Evolutionary conservation across 352 stramenopile species (phyloP).

Genomic region (Globisporangium spiculum): DNA sequence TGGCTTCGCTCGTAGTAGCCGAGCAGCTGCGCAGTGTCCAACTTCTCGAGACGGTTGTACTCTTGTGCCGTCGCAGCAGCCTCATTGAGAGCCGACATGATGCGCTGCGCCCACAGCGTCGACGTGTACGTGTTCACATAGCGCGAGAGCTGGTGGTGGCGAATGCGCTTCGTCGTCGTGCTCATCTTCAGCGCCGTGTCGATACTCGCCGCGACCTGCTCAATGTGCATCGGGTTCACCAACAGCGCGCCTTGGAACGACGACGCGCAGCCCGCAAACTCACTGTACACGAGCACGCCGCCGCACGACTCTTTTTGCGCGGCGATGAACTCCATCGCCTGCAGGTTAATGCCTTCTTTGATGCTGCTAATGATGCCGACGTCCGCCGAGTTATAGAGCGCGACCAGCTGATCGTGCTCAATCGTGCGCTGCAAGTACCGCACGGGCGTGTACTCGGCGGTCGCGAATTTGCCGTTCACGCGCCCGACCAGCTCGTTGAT

Average conservation of each 20-base stretch:
- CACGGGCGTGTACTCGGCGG: conserved; percentile 85
- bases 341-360: conserved; percentile 90
- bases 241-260: conserved; percentile 87
- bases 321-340: conserved; percentile 91
- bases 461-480: conserved; percentile 87
- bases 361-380: conserved; percentile 88
- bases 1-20: conserved; percentile 84
- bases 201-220: conserved; percentile 83
- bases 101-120: conserved; percentile 79
- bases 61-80: conserved; percentile 71
- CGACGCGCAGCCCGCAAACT: conserved; percentile 89
- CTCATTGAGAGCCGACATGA: conserved; percentile 81
- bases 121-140: conserved; percentile 91
- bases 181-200: conserved; percentile 84
- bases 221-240: conserved; percentile 89
- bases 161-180: conserved; percentile 84
- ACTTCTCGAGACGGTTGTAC: conserved; percentile 84
- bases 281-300: conserved; percentile 87
- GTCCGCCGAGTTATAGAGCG: conserved; percentile 87
- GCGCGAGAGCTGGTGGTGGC: conserved; percentile 78
- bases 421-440: conserved; percentile 88
- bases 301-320: conserved; percentile 78
- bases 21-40: conserved; percentile 80
- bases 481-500: conserved; percentile 89
- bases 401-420: conserved; percentile 85